Conservation (phyloP, 2,329 filamentous ascomycete genomes). For the Cladophialophora carrionii region DNA sequence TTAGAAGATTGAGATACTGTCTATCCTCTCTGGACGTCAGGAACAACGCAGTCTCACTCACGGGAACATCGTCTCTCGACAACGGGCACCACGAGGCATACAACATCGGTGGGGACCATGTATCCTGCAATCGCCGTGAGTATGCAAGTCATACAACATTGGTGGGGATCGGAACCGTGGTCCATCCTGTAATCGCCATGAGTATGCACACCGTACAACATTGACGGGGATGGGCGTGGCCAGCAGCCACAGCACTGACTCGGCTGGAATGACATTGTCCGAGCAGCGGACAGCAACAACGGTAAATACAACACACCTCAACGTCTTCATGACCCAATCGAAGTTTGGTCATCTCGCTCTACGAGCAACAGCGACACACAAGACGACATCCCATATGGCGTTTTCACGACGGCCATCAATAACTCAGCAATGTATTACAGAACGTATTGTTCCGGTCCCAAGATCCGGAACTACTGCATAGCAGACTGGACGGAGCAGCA, state of each 20-base stretch:
- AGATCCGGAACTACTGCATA: neutral
- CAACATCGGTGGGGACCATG: neutral
- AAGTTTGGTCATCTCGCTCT: neutral
- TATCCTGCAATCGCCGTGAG: neutral
- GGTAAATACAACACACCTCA: neutral
- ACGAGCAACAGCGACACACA: neutral
- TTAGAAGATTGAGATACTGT: slow-evolving; percentile 4
- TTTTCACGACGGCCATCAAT: neutral
- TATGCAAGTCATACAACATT: neutral
- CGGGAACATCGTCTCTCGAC: neutral
- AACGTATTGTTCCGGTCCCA: neutral
- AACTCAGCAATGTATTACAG: neutral
- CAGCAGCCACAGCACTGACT: neutral
- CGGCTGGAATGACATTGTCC: neutral
- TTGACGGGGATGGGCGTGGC: neutral
- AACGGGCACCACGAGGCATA: neutral
- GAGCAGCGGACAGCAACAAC: neutral
- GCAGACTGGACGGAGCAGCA: neutral
- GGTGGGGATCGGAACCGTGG: neutral
- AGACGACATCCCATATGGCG: neutral
- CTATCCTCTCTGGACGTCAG: neutral
- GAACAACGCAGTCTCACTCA: slow-evolving; percentile 3
- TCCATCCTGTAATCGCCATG: neutral
- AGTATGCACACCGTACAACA: slow-evolving; percentile 1
- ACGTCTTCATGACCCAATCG: neutral